Percentiles rank a stretch among this genome's conserved stretches.
Conservation (phyloP, 306 rosid genomes). For the Styphnolobium japonicum region DNA sequence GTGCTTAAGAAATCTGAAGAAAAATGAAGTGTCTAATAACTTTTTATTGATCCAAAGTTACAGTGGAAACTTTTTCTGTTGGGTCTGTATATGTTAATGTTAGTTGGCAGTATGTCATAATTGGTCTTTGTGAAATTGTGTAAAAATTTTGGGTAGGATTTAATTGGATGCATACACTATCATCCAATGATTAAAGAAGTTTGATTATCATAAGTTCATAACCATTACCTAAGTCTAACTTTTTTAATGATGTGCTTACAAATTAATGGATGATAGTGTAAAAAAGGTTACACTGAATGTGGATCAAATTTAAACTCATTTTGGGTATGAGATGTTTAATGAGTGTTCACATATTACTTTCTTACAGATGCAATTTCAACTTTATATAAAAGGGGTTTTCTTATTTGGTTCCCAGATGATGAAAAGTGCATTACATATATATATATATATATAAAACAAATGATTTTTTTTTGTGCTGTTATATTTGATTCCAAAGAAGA, state of each 20-base stretch:
- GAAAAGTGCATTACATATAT: no score
- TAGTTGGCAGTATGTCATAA: slow-evolving; percentile 20
- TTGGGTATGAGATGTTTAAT: background rate
- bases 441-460: no score
- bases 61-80: background rate
- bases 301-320: no score
- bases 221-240: no score
- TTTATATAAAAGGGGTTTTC: background rate
- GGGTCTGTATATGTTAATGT: background rate
- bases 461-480: background rate
- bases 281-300: no score
- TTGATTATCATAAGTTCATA: no score
- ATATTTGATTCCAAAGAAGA: background rate
- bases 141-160: no score
- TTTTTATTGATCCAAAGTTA: background rate
- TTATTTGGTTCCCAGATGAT: slow-evolving; percentile 12
- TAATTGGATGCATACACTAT: no score
- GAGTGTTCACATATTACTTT: slow-evolving; percentile 6
- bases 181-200: no score
- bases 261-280: no score
- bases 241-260: no score
- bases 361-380: background rate
- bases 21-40: slow-evolving; percentile 7
- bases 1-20: background rate
- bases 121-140: background rate